Conservation (phyloP, 129 eudicot species). For the Flaveria bidentis region DNA sequence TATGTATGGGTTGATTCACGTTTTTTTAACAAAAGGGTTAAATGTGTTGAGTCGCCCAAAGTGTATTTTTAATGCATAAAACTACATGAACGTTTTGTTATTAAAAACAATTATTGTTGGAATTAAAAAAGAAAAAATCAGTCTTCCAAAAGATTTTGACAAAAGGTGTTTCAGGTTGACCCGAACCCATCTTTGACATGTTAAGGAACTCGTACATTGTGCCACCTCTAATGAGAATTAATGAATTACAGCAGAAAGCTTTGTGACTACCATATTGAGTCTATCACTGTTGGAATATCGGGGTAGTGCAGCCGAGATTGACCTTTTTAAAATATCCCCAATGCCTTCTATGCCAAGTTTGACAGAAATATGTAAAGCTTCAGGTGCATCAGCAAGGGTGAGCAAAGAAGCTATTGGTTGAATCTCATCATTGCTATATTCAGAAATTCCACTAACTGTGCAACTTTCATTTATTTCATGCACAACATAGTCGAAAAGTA, state of each 20-base stretch:
- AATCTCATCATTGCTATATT: constrained; percentile 77
- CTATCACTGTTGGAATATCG: constrained; percentile 84
- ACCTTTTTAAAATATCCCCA: constrained; percentile 78
- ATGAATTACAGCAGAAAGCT: constrained; percentile 5
- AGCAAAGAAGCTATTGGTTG: constrained; percentile 80
- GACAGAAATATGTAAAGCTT: constrained; percentile 90
- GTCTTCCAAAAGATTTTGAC: background rate
- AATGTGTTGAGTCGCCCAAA: constrained; percentile 4
- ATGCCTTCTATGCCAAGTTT: constrained; percentile 90
- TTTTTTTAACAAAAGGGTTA: background rate
- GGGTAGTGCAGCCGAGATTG: constrained; percentile 75
- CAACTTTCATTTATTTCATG: constrained; percentile 78
- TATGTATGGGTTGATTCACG: background rate
- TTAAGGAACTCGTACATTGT: background rate
- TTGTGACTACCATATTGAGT: constrained; percentile 57
- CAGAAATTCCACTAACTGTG: constrained; percentile 65
- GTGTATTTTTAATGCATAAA: background rate
- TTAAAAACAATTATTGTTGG: background rate
- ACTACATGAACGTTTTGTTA: background rate
- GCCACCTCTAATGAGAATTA: constrained; percentile 40
- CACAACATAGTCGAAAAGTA: constrained; percentile 87
- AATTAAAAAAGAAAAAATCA: background rate
- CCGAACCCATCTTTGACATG: background rate
- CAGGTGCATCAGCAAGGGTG: constrained; percentile 92
- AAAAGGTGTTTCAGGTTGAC: background rate